These are phyloP conservation scores for Fusarium sp. DNA, from an alignment of 2,329 filamentous ascomycete species.

Conservation along the genomic window DNA sequence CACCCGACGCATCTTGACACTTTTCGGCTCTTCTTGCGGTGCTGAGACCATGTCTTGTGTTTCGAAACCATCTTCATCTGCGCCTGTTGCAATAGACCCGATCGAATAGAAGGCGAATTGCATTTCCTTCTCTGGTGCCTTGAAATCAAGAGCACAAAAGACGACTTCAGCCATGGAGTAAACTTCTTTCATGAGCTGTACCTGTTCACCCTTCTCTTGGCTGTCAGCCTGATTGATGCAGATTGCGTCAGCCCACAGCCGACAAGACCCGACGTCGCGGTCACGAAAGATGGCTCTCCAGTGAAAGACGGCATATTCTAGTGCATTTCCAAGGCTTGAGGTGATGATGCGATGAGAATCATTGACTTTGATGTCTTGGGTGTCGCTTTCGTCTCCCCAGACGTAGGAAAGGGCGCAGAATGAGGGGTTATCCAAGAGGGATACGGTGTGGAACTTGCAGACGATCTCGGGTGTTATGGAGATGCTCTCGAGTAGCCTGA, in stretches of 20 bases:
- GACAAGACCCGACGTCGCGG: neutral
- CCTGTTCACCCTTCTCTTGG: slow-evolving; percentile 4
- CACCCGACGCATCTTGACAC: neutral
- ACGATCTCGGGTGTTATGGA: neutral
- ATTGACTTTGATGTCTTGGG: neutral
- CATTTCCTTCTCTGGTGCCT: neutral
- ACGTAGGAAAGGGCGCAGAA: slow-evolving; percentile 8
- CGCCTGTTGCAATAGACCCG: neutral
- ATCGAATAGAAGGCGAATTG: neutral
- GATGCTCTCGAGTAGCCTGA: neutral
- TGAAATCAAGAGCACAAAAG: slow-evolving; percentile 1
- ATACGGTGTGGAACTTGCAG: neutral
- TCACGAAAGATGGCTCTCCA: neutral
- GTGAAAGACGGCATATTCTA: neutral
- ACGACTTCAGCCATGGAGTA: neutral
- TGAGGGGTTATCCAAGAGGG: neutral
- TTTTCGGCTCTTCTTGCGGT: neutral
- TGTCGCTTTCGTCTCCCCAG: neutral
- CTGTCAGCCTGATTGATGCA: slow-evolving; percentile 11
- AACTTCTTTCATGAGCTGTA: neutral
- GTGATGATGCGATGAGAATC: neutral
- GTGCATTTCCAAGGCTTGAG: neutral
- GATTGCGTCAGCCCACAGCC: slow-evolving; percentile 9
- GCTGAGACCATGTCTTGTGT: neutral
- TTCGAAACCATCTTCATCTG: neutral